Evolutionary conservation across 352 stramenopile genomes (phyloP), one percentile per base, ranked within the genome.

Genomic region (Discostella stelligera): DNA sequence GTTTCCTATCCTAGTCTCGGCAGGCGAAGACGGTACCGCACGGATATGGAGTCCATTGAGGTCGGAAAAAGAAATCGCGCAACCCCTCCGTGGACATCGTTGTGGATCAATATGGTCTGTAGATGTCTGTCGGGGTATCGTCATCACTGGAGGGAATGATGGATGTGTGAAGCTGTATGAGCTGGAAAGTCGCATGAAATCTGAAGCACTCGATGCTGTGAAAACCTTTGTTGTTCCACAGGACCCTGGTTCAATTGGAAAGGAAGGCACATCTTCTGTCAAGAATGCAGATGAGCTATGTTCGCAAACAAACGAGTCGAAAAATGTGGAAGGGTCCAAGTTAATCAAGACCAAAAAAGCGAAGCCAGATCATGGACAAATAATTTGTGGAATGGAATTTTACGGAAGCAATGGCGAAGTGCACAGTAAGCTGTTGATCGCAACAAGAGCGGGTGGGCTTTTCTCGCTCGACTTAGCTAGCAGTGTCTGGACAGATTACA

Each of bases 321-420:
- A 52, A 5, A 48, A 52, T n/a, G 48, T 30, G 16, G 32, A n/a
- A 13, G 25, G 21, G 5, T 27, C 21, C 16, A 55, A 63, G 41
- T 30, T 53, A 48, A 52, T 3, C 6, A 65, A 41, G 25, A 83
- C 77, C 14, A 84, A 87, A 32, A 76, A 82, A 54, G 68, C 59
- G 37, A 82, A 82, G 41, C 82, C 82, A 66, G 67, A 73, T 37
- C 79, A 73, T 27, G n/a, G 44, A 8, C 83, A 89, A 60, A 52
- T 80, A 21, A 74, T 89, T 46, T 77, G 79, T 37, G 83, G 80
- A 37, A 78, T 87, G 64, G 69, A 83, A 66, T 86, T 83, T 52
- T 83, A 66, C 44, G 20, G 20, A 30, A 54, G 56, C 13, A 46
- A 20, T 54, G 37, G 52, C 23, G 49, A 59, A 58, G 21, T 30